Evolutionary conservation across 805 yeast genomes (phyloP), one percentile per base, ranked within the genome.

Genomic region (Zygoascus tannicola): DNA sequence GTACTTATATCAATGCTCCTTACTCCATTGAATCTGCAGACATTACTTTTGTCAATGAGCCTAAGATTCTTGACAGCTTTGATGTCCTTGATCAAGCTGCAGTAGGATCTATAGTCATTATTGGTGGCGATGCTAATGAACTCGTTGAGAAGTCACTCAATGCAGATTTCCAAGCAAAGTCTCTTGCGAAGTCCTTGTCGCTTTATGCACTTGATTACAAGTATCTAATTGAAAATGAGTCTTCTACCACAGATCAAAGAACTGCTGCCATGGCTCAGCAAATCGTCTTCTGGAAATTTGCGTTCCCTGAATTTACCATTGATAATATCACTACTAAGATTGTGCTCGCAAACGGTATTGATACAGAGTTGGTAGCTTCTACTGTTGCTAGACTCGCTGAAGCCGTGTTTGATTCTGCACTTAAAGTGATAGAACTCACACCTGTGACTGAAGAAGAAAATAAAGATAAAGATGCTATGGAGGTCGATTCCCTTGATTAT

Each of bases 301-400:
- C 83, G 5, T 75, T 72, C 50, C 84, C 86, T 14, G 72, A 71
- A 33, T 69, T 78, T 37, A 73, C 73, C 60, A 23, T 50, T 38
- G 80, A 79, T 40, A 78, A 79, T 30, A 71, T 82, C 51, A 86
- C 84, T 47, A 78, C 85, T 63, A 80, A 81, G 60, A 75, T 86
- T 54, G 76, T 81, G 64, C 85, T 81, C 59, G 80, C 92, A 14
- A 81, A 82, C 49, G 92, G 94, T 41, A 74, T 81, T 41, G 86
- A 80, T 50, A 83, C 85, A 48, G 95, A 87, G 66, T 71, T 86
- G 51, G 74, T 85, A 44, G 78, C 77, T 40, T 76, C 78, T 3
- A 74, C 58, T 43, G 68, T 51, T 2, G 66, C 70, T 54, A 67
- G 65, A 52, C 59, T 68, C n/a, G 52, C 52, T 7, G 67, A 63